A percentile compares a stretch with the other conserved stretches of the same genome.
These are phyloP conservation scores for Paraglomus occultum DNA, from an alignment of 192 early-diverging fungal species.

Conservation along the genomic window DNA sequence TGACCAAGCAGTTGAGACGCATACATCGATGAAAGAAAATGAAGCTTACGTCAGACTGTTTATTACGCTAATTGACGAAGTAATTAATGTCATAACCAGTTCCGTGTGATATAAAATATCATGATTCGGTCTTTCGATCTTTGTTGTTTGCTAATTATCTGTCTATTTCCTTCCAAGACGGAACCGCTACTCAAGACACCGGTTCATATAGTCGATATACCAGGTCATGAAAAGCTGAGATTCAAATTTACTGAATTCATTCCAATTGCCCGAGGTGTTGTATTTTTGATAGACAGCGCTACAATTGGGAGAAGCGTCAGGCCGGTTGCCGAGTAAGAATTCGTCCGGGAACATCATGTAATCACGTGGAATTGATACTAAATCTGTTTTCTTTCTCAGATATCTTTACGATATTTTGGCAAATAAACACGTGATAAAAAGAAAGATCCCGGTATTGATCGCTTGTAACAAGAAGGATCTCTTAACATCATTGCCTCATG, in stretches of 20 bases:
- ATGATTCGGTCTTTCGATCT: not conserved
- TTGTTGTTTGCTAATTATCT: not conserved
- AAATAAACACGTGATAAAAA: conserved; percentile 54
- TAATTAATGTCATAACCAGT: conserved; percentile 9
- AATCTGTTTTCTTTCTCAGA: conserved; percentile 12
- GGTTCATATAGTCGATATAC: conserved; percentile 75
- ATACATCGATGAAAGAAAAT: conserved; percentile 74
- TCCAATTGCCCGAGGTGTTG: conserved; percentile 61
- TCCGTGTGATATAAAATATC: not conserved
- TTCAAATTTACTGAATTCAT: conserved; percentile 71
- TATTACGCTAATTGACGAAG: not conserved
- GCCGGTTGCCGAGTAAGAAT: conserved; percentile 58
- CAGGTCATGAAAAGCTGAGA: conserved; percentile 83
- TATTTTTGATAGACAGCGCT: conserved; percentile 80
- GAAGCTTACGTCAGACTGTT: conserved; percentile 50
- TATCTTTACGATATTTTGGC: conserved; percentile 80
- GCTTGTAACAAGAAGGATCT: conserved; percentile 85
- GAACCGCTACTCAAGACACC: conserved; percentile 32
- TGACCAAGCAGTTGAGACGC: conserved; percentile 47
- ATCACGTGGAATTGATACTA: not conserved
- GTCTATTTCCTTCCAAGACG: conserved; percentile 1
- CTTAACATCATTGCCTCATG: conserved; percentile 62
- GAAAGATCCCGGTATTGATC: conserved; percentile 65
- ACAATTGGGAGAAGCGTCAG: conserved; percentile 54
- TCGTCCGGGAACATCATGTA: not conserved